These are phyloP conservation scores for Xylaria venustula DNA, from an alignment of 495 filamentous ascomycete genomes.

Conservation along the genomic window DNA sequence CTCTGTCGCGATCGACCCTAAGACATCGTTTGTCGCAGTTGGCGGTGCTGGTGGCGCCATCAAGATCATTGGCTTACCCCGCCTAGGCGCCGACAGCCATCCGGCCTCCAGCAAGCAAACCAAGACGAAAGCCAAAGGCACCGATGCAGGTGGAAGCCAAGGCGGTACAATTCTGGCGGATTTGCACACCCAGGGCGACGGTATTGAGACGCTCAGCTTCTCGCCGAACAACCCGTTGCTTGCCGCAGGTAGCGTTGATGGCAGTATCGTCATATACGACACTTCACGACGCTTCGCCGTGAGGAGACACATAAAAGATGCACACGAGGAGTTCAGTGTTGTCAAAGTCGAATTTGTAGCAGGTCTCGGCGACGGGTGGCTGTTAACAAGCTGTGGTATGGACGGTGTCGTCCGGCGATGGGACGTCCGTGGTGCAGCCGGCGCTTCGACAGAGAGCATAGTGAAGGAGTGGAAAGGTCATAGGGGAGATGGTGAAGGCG, in stretches of 20 bases:
- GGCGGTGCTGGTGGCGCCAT: slow-evolving; percentile 86
- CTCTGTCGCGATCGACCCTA: slow-evolving; percentile 77
- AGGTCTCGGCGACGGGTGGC: slow-evolving; percentile 45
- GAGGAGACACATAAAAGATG: slow-evolving; percentile 72
- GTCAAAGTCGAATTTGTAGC: slow-evolving; percentile 88
- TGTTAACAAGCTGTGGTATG: slow-evolving; percentile 80
- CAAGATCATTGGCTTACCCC: slow-evolving; percentile 78
- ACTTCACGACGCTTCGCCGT: slow-evolving; percentile 78
- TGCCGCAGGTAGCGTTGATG: slow-evolving; percentile 87
- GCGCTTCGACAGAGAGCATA: slow-evolving; percentile 57
- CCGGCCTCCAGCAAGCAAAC: slow-evolving; percentile 22
- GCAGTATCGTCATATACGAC: slow-evolving; percentile 86
- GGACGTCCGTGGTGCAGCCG: slow-evolving; percentile 80
- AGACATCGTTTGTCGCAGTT: slow-evolving; percentile 73
- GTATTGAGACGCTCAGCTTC: slow-evolving; percentile 85
- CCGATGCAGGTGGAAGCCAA: slow-evolving; percentile 37
- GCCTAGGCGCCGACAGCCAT: slow-evolving; percentile 49
- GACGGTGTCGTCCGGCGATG: slow-evolving; percentile 85
- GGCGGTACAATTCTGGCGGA: slow-evolving; percentile 71
- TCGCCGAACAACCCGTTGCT: slow-evolving; percentile 72
- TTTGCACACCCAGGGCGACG: slow-evolving; percentile 61
- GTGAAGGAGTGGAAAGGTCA: slow-evolving; percentile 82
- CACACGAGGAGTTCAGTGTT: slow-evolving; percentile 78
- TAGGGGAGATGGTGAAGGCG: slow-evolving; percentile 69
- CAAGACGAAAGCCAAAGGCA: slow-evolving; percentile 45